A percentile compares a stretch with the other conserved stretches of the same genome.
Evolutionary conservation across 2,329 filamentous ascomycete species (phyloP).

Genomic region (Coniochaeta pulveracea): DNA sequence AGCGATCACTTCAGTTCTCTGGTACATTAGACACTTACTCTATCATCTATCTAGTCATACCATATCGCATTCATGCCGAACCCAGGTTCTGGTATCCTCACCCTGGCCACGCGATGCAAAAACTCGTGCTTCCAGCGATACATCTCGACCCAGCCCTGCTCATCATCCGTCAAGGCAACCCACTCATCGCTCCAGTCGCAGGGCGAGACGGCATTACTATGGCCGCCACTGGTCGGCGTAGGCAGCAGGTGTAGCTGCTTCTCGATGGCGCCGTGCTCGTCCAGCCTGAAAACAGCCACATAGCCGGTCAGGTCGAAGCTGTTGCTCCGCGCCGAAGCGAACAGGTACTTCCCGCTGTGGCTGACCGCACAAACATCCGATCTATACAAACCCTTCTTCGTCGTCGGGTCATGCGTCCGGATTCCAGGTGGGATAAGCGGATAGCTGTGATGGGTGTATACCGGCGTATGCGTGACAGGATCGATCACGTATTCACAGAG

Average conservation of each 20-base stretch:
- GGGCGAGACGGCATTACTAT: conserved; percentile 79
- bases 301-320: conserved; percentile 67
- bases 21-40: too few relatives aligned
- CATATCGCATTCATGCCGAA: conserved; percentile 97
- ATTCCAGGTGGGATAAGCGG: conserved; percentile 71
- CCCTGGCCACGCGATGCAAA: conserved; percentile 62
- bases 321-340: conserved; percentile 76
- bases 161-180: conserved; percentile 82
- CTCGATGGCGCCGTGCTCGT: conserved; percentile 59
- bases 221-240: conserved; percentile 76
- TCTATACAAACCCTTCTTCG: conserved; percentile 54
- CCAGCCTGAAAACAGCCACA: conserved; percentile 67
- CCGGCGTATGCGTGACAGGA: conserved; percentile 57
- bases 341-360: conserved; percentile 61
- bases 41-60: conserved; percentile 64
- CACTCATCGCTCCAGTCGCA: conserved; percentile 81
- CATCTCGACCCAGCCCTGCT: conserved; percentile 78
- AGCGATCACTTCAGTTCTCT: too few relatives aligned
- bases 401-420: conserved; percentile 26
- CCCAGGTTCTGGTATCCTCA: conserved; percentile 73
- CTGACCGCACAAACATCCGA: conserved; percentile 74
- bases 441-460: conserved; percentile 67
- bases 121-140: conserved; percentile 81
- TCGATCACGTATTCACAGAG: conserved; percentile 76
- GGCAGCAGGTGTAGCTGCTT: conserved; percentile 70